phyloP scores from a whole-genome alignment of 2,329 filamentous ascomycete genomes.

The Penicillium sp. region DNA sequence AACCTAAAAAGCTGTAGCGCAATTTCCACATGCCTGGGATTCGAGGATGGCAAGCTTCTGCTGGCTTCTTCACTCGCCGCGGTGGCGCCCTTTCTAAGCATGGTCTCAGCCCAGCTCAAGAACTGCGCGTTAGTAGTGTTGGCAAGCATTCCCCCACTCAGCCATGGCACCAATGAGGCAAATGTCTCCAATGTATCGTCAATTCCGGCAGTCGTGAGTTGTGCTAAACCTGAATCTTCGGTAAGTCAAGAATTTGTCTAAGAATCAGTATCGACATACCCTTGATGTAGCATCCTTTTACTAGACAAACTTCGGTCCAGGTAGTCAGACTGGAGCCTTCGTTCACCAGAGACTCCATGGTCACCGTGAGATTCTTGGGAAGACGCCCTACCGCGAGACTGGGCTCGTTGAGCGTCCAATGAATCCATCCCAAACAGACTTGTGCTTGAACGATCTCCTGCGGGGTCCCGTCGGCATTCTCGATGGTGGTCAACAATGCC shows the following conservation, averaged over 20 bases:
- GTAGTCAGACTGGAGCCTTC: conserved; percentile 55
- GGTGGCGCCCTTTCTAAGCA: conserved; percentile 72
- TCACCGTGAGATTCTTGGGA: conserved; percentile 60
- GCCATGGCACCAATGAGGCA: conserved; percentile 61
- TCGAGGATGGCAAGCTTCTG: conserved; percentile 18
- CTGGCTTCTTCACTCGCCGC: conserved; percentile 57
- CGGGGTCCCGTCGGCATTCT: conserved; percentile 53
- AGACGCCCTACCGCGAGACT: conserved; percentile 59
- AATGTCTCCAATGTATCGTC: conserved; percentile 66
- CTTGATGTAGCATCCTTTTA: conserved; percentile 75
- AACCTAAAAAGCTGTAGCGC: conserved; percentile 51
- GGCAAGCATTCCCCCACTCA: conserved; percentile 43
- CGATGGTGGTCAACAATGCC: conserved; percentile 51
- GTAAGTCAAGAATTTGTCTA: conserved; percentile 10
- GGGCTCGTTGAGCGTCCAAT: conserved; percentile 73
- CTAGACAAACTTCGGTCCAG: conserved; percentile 78
- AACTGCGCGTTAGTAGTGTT: conserved; percentile 61
- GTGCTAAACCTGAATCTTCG: conserved; percentile 42
- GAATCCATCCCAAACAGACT: conserved; percentile 79
- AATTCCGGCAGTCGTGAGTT: conserved; percentile 41
- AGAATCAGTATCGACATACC: conserved; percentile 49
- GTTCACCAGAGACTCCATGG: conserved; percentile 54
- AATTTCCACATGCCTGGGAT: conserved; percentile 31
- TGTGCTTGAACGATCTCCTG: conserved; percentile 71
- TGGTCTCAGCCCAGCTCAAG: conserved; percentile 73